Percentiles rank a stretch among this genome's conserved stretches.
Evolutionary conservation across 257 asterid genomes (phyloP).

Genomic region (Primulina eburnea): DNA sequence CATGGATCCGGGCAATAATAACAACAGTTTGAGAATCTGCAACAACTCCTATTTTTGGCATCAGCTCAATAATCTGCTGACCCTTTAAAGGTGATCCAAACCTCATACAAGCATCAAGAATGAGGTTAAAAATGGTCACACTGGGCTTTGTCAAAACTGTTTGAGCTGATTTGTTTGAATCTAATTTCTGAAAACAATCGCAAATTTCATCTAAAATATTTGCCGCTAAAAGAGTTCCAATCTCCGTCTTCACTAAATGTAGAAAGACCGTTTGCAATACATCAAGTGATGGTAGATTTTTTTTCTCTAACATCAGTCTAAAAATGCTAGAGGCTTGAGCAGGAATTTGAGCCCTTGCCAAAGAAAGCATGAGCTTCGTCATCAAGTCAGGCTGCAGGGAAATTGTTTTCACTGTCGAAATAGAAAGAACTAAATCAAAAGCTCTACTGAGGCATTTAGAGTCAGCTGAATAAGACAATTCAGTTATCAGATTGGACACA

Average conservation of each 20-base stretch:
- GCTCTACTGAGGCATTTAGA: slow-evolving; percentile 62
- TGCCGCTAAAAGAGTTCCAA: slow-evolving; percentile 56
- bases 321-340: slow-evolving; percentile 48
- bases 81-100: slow-evolving; percentile 63
- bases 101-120: slow-evolving; percentile 76
- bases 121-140: slow-evolving; percentile 60
- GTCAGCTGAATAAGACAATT: slow-evolving; percentile 60
- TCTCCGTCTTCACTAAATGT: slow-evolving; percentile 72
- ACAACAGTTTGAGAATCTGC: slow-evolving; percentile 73
- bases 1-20: slow-evolving; percentile 60
- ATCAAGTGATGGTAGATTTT: slow-evolving; percentile 45
- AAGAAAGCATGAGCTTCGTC: slow-evolving; percentile 61
- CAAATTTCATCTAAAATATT: slow-evolving; percentile 67
- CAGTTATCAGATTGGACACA: slow-evolving; percentile 47
- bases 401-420: slow-evolving; percentile 50
- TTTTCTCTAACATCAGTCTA: slow-evolving; percentile 55
- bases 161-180: slow-evolving; percentile 34
- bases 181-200: slow-evolving; percentile 28
- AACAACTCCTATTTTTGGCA: slow-evolving; percentile 60
- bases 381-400: slow-evolving; percentile 43
- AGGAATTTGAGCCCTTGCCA: slow-evolving; percentile 76
- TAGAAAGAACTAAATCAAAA: slow-evolving; percentile 43
- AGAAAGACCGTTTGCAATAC: slow-evolving; percentile 45
- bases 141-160: slow-evolving; percentile 46
- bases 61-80: slow-evolving; percentile 64